Evolutionary conservation across 768 basidiomycete genomes (phyloP).

Genomic region (Russula sp.): DNA sequence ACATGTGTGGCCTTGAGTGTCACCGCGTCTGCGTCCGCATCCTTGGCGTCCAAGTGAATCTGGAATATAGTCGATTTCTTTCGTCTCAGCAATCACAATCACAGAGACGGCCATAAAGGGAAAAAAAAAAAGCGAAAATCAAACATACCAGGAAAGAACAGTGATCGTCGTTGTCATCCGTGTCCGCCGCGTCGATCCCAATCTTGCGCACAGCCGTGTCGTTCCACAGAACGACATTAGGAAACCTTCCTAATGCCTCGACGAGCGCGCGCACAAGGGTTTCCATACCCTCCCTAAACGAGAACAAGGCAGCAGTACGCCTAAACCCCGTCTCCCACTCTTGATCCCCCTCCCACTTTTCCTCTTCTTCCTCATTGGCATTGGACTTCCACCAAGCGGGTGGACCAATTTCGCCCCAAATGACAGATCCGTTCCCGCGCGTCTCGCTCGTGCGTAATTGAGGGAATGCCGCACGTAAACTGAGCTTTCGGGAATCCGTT

Average conservation of each 20-base stretch:
- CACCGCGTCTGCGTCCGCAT: background rate
- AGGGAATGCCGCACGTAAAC: slow-evolving; percentile 76
- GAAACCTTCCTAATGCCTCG: slow-evolving; percentile 41
- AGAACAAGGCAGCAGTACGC: slow-evolving; percentile 65
- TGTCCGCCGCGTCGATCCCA: slow-evolving; percentile 34
- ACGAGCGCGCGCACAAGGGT: slow-evolving; percentile 60
- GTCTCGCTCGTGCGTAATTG: slow-evolving; percentile 68
- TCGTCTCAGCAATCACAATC: background rate
- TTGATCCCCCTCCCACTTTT: slow-evolving; percentile 39
- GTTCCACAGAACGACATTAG: slow-evolving; percentile 58
- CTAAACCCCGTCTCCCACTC: slow-evolving; percentile 43
- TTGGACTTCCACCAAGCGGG: slow-evolving; percentile 21
- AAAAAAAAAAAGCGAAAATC: too few species aligned
- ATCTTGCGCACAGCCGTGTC: slow-evolving; percentile 44
- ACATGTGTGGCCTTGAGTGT: slow-evolving; percentile 55
- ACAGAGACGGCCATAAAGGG: background rate
- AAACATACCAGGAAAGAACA: slow-evolving; percentile 47
- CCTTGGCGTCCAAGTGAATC: slow-evolving; percentile 37
- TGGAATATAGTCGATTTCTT: slow-evolving; percentile 20
- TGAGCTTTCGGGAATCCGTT: slow-evolving; percentile 71
- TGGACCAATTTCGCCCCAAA: slow-evolving; percentile 52
- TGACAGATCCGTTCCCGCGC: slow-evolving; percentile 63
- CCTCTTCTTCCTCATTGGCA: slow-evolving; percentile 25
- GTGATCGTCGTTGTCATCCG: slow-evolving; percentile 31
- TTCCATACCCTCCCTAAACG: slow-evolving; percentile 73